Evolutionary conservation across 2,329 filamentous ascomycete genomes (phyloP).

Genomic region (Leptographium lundbergii): DNA sequence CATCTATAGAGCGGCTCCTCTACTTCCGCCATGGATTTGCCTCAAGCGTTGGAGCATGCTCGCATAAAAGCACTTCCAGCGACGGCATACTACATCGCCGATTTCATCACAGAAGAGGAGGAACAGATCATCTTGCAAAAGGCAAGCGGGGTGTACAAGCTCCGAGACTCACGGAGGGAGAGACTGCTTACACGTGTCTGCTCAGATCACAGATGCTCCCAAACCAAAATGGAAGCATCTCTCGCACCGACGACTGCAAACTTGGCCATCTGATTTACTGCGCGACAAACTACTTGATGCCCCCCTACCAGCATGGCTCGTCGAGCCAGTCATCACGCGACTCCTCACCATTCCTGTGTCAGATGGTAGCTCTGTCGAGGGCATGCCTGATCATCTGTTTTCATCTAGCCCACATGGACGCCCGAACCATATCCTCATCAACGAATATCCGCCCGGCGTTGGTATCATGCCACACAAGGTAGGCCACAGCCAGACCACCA

Average conservation of each 20-base stretch:
- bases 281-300: conserved; percentile 64
- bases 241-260: conserved; percentile 79
- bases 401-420: conserved; percentile 54
- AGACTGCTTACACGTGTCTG: neutral
- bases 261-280: conserved; percentile 75
- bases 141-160: conserved; percentile 27
- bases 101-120: conserved; percentile 70
- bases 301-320: conserved; percentile 64
- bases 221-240: conserved; percentile 77
- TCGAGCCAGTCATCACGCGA: conserved; percentile 53
- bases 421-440: conserved; percentile 88
- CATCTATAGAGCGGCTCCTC: too few relatives aligned
- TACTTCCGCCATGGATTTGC: conserved; percentile 19
- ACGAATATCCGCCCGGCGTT: conserved; percentile 77
- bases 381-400: conserved; percentile 33
- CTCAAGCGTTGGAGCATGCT: conserved; percentile 35
- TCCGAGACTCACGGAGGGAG: too few relatives aligned
- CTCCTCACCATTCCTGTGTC: conserved; percentile 32
- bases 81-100: conserved; percentile 69
- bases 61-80: conserved; percentile 44
- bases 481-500: conserved; percentile 11
- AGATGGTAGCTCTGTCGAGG: neutral
- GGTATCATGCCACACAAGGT: conserved; percentile 94
- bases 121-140: conserved; percentile 60
- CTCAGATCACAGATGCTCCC: conserved; percentile 46